Conservation (phyloP, 1,284 basidiomycete species). For the Ustilago hordei region DNA sequence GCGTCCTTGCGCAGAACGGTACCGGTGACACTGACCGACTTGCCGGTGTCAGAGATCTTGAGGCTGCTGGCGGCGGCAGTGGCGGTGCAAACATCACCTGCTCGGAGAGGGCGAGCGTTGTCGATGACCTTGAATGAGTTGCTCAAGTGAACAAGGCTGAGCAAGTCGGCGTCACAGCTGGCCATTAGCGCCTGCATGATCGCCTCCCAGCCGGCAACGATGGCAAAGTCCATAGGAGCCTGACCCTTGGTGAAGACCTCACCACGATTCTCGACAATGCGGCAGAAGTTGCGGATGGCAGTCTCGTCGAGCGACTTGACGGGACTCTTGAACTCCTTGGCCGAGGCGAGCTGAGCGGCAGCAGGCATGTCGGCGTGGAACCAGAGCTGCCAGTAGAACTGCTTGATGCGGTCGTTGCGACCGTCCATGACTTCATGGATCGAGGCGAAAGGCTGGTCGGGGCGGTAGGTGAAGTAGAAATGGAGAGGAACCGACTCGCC, state of each 20-base stretch:
- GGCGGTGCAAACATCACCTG: conserved; percentile 89
- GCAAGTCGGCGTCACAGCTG: conserved; percentile 72
- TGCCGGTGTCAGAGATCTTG: conserved; percentile 89
- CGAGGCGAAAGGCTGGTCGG: conserved; percentile 87
- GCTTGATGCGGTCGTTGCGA: conserved; percentile 91
- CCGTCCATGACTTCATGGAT: conserved; percentile 89
- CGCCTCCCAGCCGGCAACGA: conserved; percentile 88
- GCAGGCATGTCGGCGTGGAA: conserved; percentile 64
- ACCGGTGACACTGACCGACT: conserved; percentile 71
- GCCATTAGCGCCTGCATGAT: conserved; percentile 67
- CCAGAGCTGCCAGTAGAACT: conserved; percentile 65
- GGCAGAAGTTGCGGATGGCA: conserved; percentile 89
- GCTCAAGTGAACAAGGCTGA: conserved; percentile 95
- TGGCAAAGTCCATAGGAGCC: conserved; percentile 95
- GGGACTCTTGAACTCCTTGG: conserved; percentile 53
- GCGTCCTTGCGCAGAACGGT: conserved; percentile 55
- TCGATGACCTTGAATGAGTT: conserved; percentile 93
- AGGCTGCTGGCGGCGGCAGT: conserved; percentile 90
- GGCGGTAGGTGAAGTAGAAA: conserved; percentile 87
- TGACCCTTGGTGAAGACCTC: conserved; percentile 80
- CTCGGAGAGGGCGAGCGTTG: conserved; percentile 80
- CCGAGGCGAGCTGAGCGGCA: conserved; percentile 40
- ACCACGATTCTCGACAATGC: conserved; percentile 90
- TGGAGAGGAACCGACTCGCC: conserved; percentile 82
- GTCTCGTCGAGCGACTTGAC: conserved; percentile 72